Base-by-base conservation (phyloP, 306 rosid species). In the Lupinus albus region DNA sequence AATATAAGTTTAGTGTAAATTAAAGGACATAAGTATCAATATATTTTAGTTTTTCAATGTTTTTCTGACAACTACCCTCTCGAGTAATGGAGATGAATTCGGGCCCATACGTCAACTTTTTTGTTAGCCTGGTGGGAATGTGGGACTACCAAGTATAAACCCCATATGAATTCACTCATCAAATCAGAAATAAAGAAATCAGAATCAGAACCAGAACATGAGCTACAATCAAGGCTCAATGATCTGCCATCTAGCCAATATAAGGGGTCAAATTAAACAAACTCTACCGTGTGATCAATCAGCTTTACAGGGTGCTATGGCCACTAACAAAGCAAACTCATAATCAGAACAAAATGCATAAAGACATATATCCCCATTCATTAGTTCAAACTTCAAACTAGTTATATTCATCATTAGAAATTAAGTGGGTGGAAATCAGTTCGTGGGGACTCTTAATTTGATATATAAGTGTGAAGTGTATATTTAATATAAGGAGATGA, bases 381-480 rank as follows among this genome's bases (percentile, higher is more conserved):
- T 67, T 71, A 51, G 73, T 68, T 2, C 28, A 25, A 56, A 65
- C 59, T n/a, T n/a, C 61, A 70, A 56, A 65, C 59, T 46, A 58
- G 58, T 17, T 48, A 77, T 58, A 77, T 58, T 76, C 81, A 79
- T 64, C 82, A 82, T 84, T 77, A 21, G 70, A 81, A 72, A 46
- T 71, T 71, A 81, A 51, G 35, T 68, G 80, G 81, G 79, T 64
- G 69, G 67, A 86, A 82, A 79, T 79, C 65, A 55, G 14, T 4
- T 64, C 79, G 74, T 30, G 83, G 85, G 79, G 82, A 63, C 81
- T 72, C 73, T 42, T 61, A 73, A 70, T 45, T n/a, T n/a, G n/a
- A n/a, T n/a, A n/a, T n/a, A n/a, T n/a, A n/a, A n/a, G n/a, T n/a
- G n/a, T n/a, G n/a, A n/a, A n/a, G n/a, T n/a, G n/a, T n/a, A n/a